A percentile compares a stretch with the other conserved stretches of the same genome.
phyloP scores from a whole-genome alignment of 2,329 filamentous ascomycete genomes.

The Paramyrothecium roridum region DNA sequence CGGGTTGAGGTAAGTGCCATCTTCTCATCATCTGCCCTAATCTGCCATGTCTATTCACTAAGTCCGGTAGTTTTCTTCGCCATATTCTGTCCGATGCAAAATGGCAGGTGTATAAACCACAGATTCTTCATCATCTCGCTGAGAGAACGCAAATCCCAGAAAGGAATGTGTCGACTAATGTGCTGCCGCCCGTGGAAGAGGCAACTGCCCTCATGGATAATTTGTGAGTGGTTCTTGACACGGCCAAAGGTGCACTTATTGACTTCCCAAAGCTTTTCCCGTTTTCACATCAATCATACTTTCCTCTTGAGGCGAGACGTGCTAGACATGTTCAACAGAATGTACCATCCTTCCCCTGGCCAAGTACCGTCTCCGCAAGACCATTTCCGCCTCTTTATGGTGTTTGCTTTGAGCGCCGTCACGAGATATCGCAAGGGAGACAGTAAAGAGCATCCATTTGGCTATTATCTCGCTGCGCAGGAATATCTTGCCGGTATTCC shows the following conservation, averaged over 20 bases:
- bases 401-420: conserved; percentile 9
- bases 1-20: conserved; percentile 4
- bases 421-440: conserved; percentile 7
- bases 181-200: conserved; percentile 4
- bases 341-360: conserved; percentile 2
- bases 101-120: conserved; percentile 9
- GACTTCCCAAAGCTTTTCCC: neutral
- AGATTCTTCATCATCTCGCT: conserved; percentile 9
- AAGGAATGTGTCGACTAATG: conserved; percentile 3
- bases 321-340: conserved; percentile 1
- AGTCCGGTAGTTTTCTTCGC: conserved; percentile 5
- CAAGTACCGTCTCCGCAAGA: conserved; percentile 2
- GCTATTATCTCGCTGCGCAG: conserved; percentile 12
- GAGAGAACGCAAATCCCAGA: conserved; percentile 9
- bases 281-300: conserved; percentile 5
- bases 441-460: conserved; percentile 7
- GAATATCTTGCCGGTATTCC: conserved; percentile 1
- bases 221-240: neutral
- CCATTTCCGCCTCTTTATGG: conserved; percentile 12
- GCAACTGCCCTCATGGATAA: conserved; percentile 3
- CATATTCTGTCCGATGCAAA: conserved; percentile 9
- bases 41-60: neutral
- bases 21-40: neutral
- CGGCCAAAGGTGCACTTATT: neutral
- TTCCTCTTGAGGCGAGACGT: conserved; percentile 4